Evolutionary conservation across 2,329 filamentous ascomycete species (phyloP).

Genomic region (Bipolaris zeicola): DNA sequence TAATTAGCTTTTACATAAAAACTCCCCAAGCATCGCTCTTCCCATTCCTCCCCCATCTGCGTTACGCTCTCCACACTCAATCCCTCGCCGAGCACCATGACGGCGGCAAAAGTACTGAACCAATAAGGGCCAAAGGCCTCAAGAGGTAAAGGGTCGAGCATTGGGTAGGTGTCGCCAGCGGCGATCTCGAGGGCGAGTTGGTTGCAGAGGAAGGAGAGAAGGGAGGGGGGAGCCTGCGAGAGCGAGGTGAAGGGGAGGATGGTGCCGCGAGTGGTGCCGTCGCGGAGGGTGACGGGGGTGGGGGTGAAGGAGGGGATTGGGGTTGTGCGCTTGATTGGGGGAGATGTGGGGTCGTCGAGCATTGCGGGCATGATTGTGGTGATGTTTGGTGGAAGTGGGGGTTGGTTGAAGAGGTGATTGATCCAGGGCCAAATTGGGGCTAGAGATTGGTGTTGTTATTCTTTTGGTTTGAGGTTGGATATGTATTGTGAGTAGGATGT

Average conservation of each 20-base stretch:
- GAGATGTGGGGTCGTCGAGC: not conserved
- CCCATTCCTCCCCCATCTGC: not conserved
- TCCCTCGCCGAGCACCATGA: not conserved
- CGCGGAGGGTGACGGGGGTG: not conserved
- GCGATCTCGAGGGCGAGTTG: not conserved
- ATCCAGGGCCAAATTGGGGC: not conserved
- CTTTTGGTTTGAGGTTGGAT: not conserved
- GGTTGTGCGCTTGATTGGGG: not conserved
- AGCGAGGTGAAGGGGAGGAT: not conserved
- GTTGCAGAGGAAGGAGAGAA: not conserved
- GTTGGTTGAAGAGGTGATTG: not conserved
- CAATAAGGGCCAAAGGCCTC: not conserved
- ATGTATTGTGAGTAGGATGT: not conserved
- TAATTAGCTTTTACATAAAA: not conserved
- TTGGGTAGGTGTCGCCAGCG: not conserved
- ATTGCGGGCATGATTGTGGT: not conserved
- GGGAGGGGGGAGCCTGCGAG: not conserved
- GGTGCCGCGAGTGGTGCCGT: not conserved
- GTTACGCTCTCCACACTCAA: not conserved
- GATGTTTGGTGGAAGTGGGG: not conserved
- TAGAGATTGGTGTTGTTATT: not conserved
- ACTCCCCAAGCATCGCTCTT: not conserved
- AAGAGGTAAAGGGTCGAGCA: not conserved
- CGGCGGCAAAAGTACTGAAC: not conserved
- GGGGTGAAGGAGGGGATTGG: not conserved